Evolutionary conservation across 1,139 yeast species (phyloP), one percentile per base, ranked within the genome.

Genomic region (Spathaspora sp.): DNA sequence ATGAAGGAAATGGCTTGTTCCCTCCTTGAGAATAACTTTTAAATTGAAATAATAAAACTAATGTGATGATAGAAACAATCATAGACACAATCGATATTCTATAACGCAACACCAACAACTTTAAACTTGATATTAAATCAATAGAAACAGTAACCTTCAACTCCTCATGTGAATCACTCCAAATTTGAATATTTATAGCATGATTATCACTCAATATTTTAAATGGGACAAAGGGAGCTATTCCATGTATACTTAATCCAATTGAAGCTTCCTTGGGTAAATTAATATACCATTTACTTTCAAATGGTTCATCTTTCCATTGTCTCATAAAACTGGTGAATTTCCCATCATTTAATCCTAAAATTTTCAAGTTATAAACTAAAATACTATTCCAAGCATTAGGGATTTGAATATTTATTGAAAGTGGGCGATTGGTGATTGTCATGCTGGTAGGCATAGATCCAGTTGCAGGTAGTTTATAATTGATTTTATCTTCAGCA

Each of bases 191-290:
- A 51, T 70, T 70, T 40, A 78, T 45, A 5, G 68, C 70, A 25
- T 53, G 45, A 20, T 56, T 52, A 10, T 62, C 54, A 8, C 48
- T 37, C 13, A 47, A 46, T 8, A 58, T 54, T 36, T 62, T 63
- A 51, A 77, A 77, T 2, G 95, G 93, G 8, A 87, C 78, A 59
- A 74, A 90, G 1, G 97, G 97, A 0, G 95, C 84, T 25, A 84
- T 75, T n/a, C 89, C 88, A 59, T 88, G 95, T 59, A 84, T 70
- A 13, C 75, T 70, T 59, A 54, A 69, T 64, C 34, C 75, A 55
- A 37, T 63, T 3, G 60, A 38, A 17, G 50, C 46, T 39, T 63
- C 56, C 8, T 68, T 59, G 4, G 67, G 63, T 1, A 80, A 55
- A 45, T 82, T 72, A 6, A 84, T 63, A 56, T 82, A 86, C 88